Percentiles rank a stretch among this genome's conserved stretches.
Conservation (phyloP, 306 rosid genomes). For the Inga leiocalycina region DNA sequence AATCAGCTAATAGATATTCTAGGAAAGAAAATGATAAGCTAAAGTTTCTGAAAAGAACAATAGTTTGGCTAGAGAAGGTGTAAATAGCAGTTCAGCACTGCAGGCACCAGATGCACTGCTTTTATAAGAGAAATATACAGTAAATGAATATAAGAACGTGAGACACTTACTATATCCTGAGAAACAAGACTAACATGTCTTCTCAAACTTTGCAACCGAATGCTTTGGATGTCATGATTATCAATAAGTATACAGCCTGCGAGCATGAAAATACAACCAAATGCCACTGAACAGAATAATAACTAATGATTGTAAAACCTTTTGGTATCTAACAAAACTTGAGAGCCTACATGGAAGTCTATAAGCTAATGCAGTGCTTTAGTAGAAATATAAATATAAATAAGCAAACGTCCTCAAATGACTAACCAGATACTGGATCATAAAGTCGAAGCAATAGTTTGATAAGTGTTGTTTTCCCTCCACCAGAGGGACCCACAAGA, state of each 20-base stretch:
- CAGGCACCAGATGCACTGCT: background rate
- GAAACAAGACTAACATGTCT: conserved; percentile 79
- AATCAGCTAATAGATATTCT: background rate
- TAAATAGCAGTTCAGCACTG: background rate
- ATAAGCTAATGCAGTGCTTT: background rate
- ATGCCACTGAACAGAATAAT: background rate
- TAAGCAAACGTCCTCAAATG: conserved; percentile 11
- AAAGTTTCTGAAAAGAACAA: conserved; percentile 12
- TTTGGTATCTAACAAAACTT: background rate
- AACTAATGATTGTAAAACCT: conserved; percentile 15
- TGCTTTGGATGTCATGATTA: conserved; percentile 54
- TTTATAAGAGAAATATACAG: background rate
- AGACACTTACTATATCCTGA: conserved; percentile 78
- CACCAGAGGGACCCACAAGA: conserved; percentile 91
- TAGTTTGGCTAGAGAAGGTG: conserved; percentile 3
- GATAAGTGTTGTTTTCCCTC: conserved; percentile 88
- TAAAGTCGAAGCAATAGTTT: conserved; percentile 88
- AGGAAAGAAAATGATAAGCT: background rate
- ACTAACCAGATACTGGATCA: conserved; percentile 77
- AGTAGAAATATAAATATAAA: conserved; percentile 11
- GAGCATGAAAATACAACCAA: conserved; percentile 29
- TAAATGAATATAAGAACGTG: conserved; percentile 18
- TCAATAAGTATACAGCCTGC: conserved; percentile 74
- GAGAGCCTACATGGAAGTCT: conserved; percentile 9
- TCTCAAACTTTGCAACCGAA: conserved; percentile 70